Evolutionary conservation across 306 rosid species (phyloP).

Genomic region (Pueraria montana): DNA sequence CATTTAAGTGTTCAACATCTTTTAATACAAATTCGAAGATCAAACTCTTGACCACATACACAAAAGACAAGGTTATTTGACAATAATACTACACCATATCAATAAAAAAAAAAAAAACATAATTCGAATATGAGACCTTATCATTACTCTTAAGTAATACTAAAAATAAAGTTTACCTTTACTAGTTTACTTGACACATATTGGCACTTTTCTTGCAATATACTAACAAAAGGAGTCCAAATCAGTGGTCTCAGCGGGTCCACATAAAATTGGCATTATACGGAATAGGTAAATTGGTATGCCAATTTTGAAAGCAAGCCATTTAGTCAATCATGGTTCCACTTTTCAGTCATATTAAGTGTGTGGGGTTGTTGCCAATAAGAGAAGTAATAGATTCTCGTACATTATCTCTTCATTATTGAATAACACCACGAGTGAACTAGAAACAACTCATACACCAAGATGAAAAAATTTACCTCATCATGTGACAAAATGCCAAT

Average conservation of each 20-base stretch:
- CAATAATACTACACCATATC: not conserved
- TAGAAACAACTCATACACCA: conserved; percentile 21
- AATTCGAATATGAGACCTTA: not conserved
- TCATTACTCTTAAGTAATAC: not conserved
- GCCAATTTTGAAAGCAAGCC: conserved; percentile 46
- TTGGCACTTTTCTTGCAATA: not conserved
- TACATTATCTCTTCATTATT: conserved; percentile 11
- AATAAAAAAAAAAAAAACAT: not conserved
- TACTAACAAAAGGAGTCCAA: not conserved
- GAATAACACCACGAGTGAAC: conserved; percentile 23
- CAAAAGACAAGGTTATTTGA: not conserved
- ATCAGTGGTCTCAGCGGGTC: not conserved
- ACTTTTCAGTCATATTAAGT: conserved; percentile 21
- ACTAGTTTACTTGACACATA: not conserved
- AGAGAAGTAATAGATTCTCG: not conserved
- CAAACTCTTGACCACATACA: too few species aligned
- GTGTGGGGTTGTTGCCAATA: not conserved
- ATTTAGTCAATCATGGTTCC: conserved; percentile 19
- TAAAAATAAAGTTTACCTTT: not conserved
- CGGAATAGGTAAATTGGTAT: not conserved
- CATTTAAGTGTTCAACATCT: too few species aligned
- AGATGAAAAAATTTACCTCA: conserved; percentile 46
- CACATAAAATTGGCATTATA: conserved; percentile 15
- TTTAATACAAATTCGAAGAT: too few species aligned
- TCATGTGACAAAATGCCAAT: conserved; percentile 18